Evolutionary conservation across 345 rosid species (phyloP), one percentile per base, ranked within the genome.

Genomic region (Citrus reticulata): DNA sequence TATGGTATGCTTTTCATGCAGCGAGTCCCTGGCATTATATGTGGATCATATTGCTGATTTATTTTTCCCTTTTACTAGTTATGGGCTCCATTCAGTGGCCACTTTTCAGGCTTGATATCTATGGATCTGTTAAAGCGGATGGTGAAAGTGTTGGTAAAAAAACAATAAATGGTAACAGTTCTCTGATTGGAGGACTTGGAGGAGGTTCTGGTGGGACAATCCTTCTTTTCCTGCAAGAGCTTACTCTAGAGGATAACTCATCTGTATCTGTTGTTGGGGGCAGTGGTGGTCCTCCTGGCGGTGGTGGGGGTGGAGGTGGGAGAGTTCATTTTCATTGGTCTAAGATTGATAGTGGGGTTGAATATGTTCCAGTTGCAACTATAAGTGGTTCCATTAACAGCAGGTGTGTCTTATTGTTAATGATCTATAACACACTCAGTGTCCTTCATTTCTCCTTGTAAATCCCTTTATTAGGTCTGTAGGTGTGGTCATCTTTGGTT

Each of bases 301-400:
- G 97, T 58, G 99, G 98, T 25, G 99, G 99, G 2, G 99, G 99
- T 32, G 99, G 99, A 58, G 98, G 99, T 73, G 99, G 99, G 65
- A 92, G 99, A 83, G 93, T 92, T 85, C 99, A 95, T 87, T 95
- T 95, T 85, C 98, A 95, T 82, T 95, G 99, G 99, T 90, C 91
- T 80, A 91, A 88, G 77, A 85, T 95, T 81, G 92, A 88, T 69
- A 78, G 79, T 68, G 97, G 97, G 71, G 83, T 84, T 69, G 97
- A 93, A 78, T 95, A 93, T 84, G 81, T 85, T 82, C 94, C 99
- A 63, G 87, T 92, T 86, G 98, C 98, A 80, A 82, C 83, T 58
- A 67, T 95, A 40, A 81, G 55, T 64, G 99, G 99, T 80, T 88
- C 89, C 79, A 89, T 95, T 75, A 87, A 84, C 80, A 84, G 79